Evolutionary conservation across 78 protist genomes (phyloP).

Genomic region (Dictyostelium capitatum): DNA sequence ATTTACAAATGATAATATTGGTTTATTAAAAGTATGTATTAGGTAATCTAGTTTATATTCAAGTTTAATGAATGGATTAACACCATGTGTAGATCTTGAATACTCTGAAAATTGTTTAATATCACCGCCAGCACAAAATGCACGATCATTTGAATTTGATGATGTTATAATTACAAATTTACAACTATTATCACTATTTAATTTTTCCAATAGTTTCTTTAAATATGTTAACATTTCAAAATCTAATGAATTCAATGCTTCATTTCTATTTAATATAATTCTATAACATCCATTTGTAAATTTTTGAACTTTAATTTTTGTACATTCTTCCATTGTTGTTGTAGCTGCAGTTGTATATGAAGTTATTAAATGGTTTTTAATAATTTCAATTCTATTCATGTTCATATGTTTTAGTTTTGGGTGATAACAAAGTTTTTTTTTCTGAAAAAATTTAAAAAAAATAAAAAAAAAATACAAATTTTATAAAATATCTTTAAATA

Average conservation of each 20-base stretch:
- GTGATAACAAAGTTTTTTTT: too few relatives aligned
- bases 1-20: slow-evolving; percentile 51
- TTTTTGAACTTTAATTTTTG: slow-evolving; percentile 3
- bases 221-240: slow-evolving; percentile 28
- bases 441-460: too few relatives aligned
- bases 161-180: slow-evolving; percentile 37
- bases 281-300: slow-evolving; percentile 47
- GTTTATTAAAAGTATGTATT: slow-evolving; percentile 53
- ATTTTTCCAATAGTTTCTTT: background rate
- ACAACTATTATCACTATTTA: background rate
- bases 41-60: slow-evolving; percentile 57
- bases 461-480: too few relatives aligned
- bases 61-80: background rate
- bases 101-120: slow-evolving; percentile 6
- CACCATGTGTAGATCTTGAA: background rate
- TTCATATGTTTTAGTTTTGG: too few relatives aligned
- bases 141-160: background rate
- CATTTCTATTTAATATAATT: slow-evolving; percentile 50
- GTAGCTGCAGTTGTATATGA: background rate
- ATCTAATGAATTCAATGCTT: slow-evolving; percentile 44
- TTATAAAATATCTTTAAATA: too few relatives aligned
- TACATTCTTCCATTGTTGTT: background rate
- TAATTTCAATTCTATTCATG: background rate
- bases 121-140: slow-evolving; percentile 78
- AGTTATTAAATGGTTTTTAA: slow-evolving; percentile 6